Conservation (phyloP, 805 yeast species). For the Starmerella riodocensis region DNA sequence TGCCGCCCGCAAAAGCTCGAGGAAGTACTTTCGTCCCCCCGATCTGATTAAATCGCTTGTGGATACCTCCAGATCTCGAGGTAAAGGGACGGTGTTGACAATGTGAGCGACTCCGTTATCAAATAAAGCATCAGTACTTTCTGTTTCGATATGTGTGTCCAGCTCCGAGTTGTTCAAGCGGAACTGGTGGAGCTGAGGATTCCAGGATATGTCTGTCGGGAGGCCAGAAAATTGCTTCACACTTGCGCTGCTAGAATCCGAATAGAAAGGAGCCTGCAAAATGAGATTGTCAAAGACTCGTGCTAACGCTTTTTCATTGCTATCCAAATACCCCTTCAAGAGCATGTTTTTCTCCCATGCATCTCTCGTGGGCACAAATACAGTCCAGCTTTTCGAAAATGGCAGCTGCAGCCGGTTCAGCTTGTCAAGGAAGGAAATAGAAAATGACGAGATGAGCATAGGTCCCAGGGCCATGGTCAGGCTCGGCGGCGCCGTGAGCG, state of each 20-base stretch:
- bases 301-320: conserved; percentile 40
- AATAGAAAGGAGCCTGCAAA: conserved; percentile 50
- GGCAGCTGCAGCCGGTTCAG: conserved; percentile 41
- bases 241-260: conserved; percentile 36
- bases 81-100: conserved; percentile 42
- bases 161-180: conserved; percentile 2
- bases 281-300: conserved; percentile 44
- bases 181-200: neutral
- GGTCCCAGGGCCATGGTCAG: conserved; percentile 56
- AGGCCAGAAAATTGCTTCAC: conserved; percentile 23
- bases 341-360: conserved; percentile 59
- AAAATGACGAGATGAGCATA: conserved; percentile 47
- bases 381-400: conserved; percentile 52
- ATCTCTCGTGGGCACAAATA: conserved; percentile 62
- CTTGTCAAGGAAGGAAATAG: conserved; percentile 44
- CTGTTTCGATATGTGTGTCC: conserved; percentile 6
- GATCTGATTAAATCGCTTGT: conserved; percentile 44
- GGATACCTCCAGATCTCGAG: conserved; percentile 41
- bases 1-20: conserved; percentile 31
- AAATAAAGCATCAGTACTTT: conserved; percentile 51
- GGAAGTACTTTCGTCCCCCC: conserved; percentile 37
- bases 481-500: conserved; percentile 48
- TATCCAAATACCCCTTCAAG: conserved; percentile 43
- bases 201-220: conserved; percentile 10
- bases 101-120: conserved; percentile 79